phyloP scores from a whole-genome alignment of 768 basidiomycete genomes.

The Pleurotus giganteus region DNA sequence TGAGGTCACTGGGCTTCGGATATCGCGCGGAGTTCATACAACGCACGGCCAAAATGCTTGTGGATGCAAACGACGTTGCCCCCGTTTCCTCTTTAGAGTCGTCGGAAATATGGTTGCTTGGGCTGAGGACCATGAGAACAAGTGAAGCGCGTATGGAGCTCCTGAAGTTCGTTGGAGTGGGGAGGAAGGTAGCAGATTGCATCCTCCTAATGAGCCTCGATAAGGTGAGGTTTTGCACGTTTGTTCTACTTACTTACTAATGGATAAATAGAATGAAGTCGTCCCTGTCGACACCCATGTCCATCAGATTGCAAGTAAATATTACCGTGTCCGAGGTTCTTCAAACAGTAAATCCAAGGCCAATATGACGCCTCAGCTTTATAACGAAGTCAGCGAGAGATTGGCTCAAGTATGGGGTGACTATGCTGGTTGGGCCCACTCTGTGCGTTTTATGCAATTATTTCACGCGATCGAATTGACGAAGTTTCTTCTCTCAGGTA shows the following conservation, averaged over 20 bases:
- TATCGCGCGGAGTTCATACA: conserved; percentile 93
- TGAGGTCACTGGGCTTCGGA: conserved; percentile 90
- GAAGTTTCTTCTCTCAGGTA: conserved; percentile 51
- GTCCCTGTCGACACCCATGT: conserved; percentile 98
- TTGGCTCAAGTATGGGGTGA: conserved; percentile 73
- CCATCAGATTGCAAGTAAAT: conserved; percentile 79
- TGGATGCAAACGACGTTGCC: conserved; percentile 46
- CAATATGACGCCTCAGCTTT: conserved; percentile 73
- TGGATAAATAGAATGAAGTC: conserved; percentile 61
- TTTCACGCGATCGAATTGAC: neutral
- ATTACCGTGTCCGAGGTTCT: conserved; percentile 60
- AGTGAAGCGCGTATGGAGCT: conserved; percentile 70
- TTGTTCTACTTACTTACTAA: neutral
- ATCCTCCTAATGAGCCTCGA: conserved; percentile 89
- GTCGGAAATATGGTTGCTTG: conserved; percentile 53
- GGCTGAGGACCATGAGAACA: conserved; percentile 49
- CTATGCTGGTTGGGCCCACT: conserved; percentile 90
- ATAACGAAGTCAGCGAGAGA: conserved; percentile 65
- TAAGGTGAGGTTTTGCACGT: conserved; percentile 49
- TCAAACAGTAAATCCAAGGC: conserved; percentile 36
- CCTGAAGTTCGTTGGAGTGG: conserved; percentile 85
- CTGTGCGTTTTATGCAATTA: conserved; percentile 40
- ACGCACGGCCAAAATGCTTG: conserved; percentile 75
- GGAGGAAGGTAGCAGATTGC: conserved; percentile 96
- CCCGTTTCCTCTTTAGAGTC: conserved; percentile 15